phyloP scores from a whole-genome alignment of 164 flowering plant genomes.

The Liriodendron chinense region DNA sequence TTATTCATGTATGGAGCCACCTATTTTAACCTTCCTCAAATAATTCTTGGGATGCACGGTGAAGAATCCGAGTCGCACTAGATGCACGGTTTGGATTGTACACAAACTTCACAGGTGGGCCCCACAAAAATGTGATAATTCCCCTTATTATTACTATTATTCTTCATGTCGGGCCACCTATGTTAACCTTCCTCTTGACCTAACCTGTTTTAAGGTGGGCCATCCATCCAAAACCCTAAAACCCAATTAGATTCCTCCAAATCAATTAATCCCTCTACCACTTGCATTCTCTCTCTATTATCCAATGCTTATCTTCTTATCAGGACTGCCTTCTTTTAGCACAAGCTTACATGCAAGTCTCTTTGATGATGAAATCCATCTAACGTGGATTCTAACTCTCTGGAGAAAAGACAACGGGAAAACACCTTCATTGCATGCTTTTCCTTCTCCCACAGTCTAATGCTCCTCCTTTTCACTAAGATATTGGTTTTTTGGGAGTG shows the following conservation, averaged over 20 bases:
- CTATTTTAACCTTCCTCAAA: too few species aligned
- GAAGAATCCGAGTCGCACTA: too few species aligned
- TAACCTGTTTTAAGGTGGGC: neutral
- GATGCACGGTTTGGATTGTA: too few species aligned
- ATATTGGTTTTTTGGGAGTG: neutral
- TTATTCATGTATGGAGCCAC: too few species aligned
- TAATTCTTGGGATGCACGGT: too few species aligned
- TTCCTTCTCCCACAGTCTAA: neutral
- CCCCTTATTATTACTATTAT: too few species aligned
- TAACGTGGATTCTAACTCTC: neutral
- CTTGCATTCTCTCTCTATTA: neutral
- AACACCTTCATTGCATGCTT: neutral
- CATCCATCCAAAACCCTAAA: neutral
- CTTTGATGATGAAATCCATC: slow-evolving; percentile 34
- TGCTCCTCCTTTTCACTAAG: neutral
- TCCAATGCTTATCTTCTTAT: slow-evolving; percentile 23
- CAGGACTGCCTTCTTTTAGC: slow-evolving; percentile 19
- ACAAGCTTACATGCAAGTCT: slow-evolving; percentile 23
- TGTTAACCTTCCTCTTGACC: too few species aligned
- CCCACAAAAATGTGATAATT: too few species aligned
- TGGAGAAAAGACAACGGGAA: slow-evolving; percentile 9
- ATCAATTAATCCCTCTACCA: neutral
- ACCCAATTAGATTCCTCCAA: neutral
- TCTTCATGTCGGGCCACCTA: too few species aligned
- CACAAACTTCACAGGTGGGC: too few species aligned